Evolutionary conservation across 1,284 basidiomycete genomes (phyloP).

Genomic region (Takashimella koratensis): DNA sequence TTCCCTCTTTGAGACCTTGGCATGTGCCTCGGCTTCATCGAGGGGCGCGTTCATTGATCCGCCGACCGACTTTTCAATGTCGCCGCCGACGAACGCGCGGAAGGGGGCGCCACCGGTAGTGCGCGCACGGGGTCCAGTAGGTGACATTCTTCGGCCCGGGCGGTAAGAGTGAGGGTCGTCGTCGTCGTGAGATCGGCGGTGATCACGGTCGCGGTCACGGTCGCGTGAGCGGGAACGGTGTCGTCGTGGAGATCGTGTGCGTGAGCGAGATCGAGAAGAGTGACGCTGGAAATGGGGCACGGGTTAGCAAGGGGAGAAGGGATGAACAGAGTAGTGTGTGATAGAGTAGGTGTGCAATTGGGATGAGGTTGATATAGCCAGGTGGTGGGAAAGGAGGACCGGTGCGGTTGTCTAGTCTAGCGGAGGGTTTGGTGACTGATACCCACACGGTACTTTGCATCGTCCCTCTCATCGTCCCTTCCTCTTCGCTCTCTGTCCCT

Average conservation of each 20-base stretch:
- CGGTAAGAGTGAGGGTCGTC: background rate
- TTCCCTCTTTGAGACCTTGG: constrained; percentile 92
- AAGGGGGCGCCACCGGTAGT: background rate
- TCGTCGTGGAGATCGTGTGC: constrained; percentile 12
- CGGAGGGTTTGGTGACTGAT: constrained; percentile 1
- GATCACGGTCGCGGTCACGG: background rate
- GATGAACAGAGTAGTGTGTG: background rate
- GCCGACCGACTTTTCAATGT: constrained; percentile 59
- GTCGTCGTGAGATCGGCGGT: background rate
- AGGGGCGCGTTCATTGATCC: constrained; percentile 87
- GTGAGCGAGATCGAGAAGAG: constrained; percentile 11
- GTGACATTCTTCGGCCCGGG: constrained; percentile 1
- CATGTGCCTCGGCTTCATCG: constrained; percentile 81
- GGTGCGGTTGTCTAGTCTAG: background rate
- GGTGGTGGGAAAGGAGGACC: constrained; percentile 3
- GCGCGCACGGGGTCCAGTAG: background rate
- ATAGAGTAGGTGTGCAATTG: too few relatives aligned
- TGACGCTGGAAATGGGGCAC: constrained; percentile 4
- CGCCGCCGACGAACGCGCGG: background rate
- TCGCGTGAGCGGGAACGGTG: constrained; percentile 26
- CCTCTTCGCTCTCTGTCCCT: constrained; percentile 51
- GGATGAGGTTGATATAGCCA: constrained; percentile 52
- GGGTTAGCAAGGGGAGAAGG: background rate
- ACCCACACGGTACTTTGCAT: constrained; percentile 49
- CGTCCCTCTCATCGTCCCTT: constrained; percentile 56